A percentile compares a stretch with the other conserved stretches of the same genome.
Evolutionary conservation across 352 stramenopile species (phyloP).

Genomic region (Globisporangium perplexum): DNA sequence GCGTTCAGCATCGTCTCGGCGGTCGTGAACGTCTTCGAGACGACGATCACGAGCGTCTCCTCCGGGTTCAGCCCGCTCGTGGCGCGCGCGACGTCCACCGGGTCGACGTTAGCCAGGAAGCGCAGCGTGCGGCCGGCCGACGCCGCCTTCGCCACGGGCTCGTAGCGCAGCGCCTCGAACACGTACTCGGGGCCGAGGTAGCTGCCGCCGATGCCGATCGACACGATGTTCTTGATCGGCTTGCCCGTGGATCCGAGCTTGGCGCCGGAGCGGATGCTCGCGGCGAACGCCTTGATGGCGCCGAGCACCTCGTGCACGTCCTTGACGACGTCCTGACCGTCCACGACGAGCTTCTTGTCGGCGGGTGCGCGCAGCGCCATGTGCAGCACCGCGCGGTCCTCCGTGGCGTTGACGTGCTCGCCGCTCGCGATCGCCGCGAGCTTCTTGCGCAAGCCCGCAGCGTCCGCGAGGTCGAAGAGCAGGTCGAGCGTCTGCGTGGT

Average conservation of each 20-base stretch:
- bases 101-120: constrained; percentile 98
- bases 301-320: constrained; percentile 95
- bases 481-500: constrained; percentile 86
- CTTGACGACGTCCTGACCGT: constrained; percentile 94
- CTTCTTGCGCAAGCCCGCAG: constrained; percentile 83
- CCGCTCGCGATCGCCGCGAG: constrained; percentile 90
- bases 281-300: constrained; percentile 92
- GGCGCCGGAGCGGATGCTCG: constrained; percentile 85
- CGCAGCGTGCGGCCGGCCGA: constrained; percentile 85
- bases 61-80: constrained; percentile 92
- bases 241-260: constrained; percentile 93
- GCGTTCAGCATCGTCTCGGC: constrained; percentile 99
- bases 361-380: constrained; percentile 91
- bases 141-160: constrained; percentile 79
- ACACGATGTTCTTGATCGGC: constrained; percentile 92
- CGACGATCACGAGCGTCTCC: constrained; percentile 95
- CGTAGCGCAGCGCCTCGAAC: constrained; percentile 89
- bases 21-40: constrained; percentile 99
- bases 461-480: constrained; percentile 90
- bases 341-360: constrained; percentile 83
- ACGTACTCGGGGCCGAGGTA: constrained; percentile 98
- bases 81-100: constrained; percentile 92
- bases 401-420: constrained; percentile 95
- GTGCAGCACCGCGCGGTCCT: constrained; percentile 95
- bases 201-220: constrained; percentile 95